These are phyloP conservation scores for Musa itinerans DNA, from an alignment of 176 grass and related monocot species.

Conservation along the genomic window DNA sequence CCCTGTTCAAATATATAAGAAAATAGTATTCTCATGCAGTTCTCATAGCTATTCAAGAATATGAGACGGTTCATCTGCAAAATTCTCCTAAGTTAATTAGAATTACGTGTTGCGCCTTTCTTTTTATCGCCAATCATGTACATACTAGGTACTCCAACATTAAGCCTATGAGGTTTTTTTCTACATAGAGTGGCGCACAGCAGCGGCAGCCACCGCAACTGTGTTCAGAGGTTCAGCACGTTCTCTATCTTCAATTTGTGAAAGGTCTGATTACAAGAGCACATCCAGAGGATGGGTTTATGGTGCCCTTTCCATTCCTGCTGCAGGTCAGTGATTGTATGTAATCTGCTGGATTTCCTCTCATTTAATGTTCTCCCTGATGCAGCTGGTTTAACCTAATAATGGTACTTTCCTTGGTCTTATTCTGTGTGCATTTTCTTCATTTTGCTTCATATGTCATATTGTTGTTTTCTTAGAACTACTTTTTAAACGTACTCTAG, in stretches of 20 bases:
- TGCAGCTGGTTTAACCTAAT: not conserved
- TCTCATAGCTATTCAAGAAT: not conserved
- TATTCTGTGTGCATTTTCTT: not conserved
- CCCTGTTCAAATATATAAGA: too few relatives aligned
- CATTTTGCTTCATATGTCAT: not conserved
- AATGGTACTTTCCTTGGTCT: not conserved
- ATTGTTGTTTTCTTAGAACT: not conserved
- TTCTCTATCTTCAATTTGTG: constrained; percentile 43
- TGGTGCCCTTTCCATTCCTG: constrained; percentile 43
- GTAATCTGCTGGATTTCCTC: not conserved
- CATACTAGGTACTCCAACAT: not conserved
- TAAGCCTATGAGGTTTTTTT: not conserved
- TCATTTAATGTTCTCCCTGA: not conserved
- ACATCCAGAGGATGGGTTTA: constrained; percentile 36
- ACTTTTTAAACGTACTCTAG: not conserved
- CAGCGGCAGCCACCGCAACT: constrained; percentile 39
- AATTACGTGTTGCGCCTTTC: not conserved
- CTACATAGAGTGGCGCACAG: constrained; percentile 42
- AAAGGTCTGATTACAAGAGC: constrained; percentile 22
- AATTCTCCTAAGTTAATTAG: not conserved
- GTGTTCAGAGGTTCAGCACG: constrained; percentile 41
- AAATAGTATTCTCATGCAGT: too few relatives aligned
- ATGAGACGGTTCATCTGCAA: not conserved
- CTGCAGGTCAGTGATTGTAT: constrained; percentile 38
- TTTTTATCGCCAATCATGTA: not conserved